phyloP scores from a whole-genome alignment of 768 basidiomycete genomes.

The Termitomyces eurrhizus region DNA sequence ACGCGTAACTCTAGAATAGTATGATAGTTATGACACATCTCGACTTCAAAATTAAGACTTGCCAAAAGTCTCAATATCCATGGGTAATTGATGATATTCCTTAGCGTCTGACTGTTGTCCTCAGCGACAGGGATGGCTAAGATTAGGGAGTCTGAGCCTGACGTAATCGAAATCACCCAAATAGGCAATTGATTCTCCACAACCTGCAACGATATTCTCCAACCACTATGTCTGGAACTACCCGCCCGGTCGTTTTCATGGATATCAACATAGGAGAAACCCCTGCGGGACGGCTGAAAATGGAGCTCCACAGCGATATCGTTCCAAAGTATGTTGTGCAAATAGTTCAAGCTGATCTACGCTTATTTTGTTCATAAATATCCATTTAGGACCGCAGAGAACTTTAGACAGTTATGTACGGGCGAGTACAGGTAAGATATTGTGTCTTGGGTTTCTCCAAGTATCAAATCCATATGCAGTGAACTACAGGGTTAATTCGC shows the following conservation, averaged over 20 bases:
- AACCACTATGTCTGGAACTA: conserved; percentile 19
- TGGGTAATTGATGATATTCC: no score
- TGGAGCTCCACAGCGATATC: conserved; percentile 95
- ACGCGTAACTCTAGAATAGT: no score
- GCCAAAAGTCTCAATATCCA: no score
- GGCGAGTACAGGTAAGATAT: conserved; percentile 82
- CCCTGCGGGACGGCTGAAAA: conserved; percentile 90
- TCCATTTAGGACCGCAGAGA: conserved; percentile 82
- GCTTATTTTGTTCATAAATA: neutral
- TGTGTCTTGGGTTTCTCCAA: neutral
- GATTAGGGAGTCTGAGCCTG: neutral
- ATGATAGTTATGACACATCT: no score
- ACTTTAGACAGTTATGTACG: conserved; percentile 95
- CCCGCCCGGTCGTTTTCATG: conserved; percentile 93
- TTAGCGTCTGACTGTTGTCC: no score
- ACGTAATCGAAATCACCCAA: conserved; percentile 1
- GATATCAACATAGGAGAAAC: conserved; percentile 97
- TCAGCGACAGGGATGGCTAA: no score
- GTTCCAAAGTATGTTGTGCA: conserved; percentile 75
- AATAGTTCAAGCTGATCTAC: neutral
- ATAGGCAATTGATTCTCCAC: neutral
- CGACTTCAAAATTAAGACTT: neutral
- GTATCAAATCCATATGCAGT: conserved; percentile 15
- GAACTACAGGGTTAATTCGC: conserved; percentile 60
- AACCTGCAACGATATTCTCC: neutral